Evolutionary conservation across 2,329 filamentous ascomycete genomes (phyloP), one percentile per base, ranked within the genome.

Genomic region (Juglanconis juglandina): DNA sequence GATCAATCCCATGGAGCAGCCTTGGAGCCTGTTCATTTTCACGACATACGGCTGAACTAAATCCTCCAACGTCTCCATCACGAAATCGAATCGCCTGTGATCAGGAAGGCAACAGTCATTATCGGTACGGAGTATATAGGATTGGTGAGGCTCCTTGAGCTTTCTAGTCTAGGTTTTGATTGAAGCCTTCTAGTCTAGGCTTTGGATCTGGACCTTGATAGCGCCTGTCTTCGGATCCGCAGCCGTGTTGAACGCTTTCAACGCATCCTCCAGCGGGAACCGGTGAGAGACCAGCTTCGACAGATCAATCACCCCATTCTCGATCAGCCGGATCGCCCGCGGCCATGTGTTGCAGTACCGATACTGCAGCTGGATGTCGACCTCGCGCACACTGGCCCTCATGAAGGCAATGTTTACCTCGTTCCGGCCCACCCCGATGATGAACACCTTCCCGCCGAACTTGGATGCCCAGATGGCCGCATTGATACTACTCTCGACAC

Each of bases 131-230:
- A 6, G 14, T n/a, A 17, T 46, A 46, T 30, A 46, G 44, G 44
- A 46, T 24, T 24, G 5, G 5, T 13, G 5, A 13, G 32, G 47
- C 32, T 49, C 47, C 11, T 35, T 52, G 17, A 17, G 17, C 17
- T 2, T 17, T 17, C 17, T 17, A 17, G 17, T 17, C 17, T 17
- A 17, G 17, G 17, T 17, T 17, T 17, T 17, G 17, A 17, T 17
- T 17, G 17, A 11, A 53, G n/a, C n/a, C 11, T 4, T 30, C 67
- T 76, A 84, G 9, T 85, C 82, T 65, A 84, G 66, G 69, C 85
- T 92, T 80, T 93, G 91, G 70, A 97, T 97, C 83, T 92, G 90
- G 63, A 97, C 93, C 82, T 98, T 98, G 77, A 98, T 97, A n/a
- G 93, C 92, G 6, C 94, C 93, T 55, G 90, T 96, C 81, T 89